Evolutionary conservation across 768 basidiomycete genomes (phyloP), one percentile per base, ranked within the genome.

Genomic region (Tulasnella sp.): DNA sequence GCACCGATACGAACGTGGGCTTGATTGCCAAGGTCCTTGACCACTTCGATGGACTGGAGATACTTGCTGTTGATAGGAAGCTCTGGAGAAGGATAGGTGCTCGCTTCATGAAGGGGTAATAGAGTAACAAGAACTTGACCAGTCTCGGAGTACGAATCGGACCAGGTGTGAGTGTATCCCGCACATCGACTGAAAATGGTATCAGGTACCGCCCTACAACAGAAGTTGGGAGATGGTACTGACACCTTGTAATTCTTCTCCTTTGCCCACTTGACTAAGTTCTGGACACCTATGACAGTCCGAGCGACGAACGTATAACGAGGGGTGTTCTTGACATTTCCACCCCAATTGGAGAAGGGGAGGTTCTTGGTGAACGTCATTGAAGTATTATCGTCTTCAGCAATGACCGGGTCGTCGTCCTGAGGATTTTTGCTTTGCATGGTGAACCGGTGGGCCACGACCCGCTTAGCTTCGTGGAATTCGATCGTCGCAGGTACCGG

Each of bases 1-100:
- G 84, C 84, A 82, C 21, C 46, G 24, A 75, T 18, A 0, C 46
- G 75, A 75, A 42, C 39, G 18, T 40, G 46, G 7, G 75, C 39
- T 31, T 75, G 75, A 31, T 46, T 42, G 27, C 34, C 40, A 42
- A 39, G 75, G 18, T 75, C 46, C 46, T 75, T 39, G 36, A 46
- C 39, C 19, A 39, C 46, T 10, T 39, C 39, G 34, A 46, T 34
- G 4, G 40, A 52, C 27, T 34, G 34, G 46, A 40, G 38, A 24
- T 52, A 39, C 6, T 52, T 36, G 46, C 18, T 56, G 10, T 52
- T 40, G 1, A 40, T 75, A 19, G 34, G 40, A 24, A 21, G 38
- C 6, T 52, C 52, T 0, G 52, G 52, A 12, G 52, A 52, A 52
- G 52, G 52, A 12, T 10, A 21, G 52, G 52, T 39, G 34, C 27